Evolutionary conservation across 192 early-diverging fungal species (phyloP).

Genomic region (Paraglomus occultum): DNA sequence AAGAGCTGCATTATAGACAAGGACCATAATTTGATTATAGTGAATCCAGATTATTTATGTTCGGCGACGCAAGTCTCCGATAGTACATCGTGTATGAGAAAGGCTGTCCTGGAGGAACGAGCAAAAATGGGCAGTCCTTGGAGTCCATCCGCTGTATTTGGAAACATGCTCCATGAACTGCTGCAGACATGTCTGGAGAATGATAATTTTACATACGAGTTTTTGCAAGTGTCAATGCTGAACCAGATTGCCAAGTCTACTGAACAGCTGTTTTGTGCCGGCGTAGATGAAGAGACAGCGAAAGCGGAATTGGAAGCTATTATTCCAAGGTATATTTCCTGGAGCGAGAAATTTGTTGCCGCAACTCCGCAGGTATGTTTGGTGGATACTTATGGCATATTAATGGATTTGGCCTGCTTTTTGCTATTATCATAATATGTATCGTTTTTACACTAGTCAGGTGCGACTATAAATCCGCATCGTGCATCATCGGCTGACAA

Average conservation of each 20-base stretch:
- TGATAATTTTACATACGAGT: constrained; percentile 56
- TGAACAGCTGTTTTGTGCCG: constrained; percentile 70
- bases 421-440: neutral
- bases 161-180: constrained; percentile 80
- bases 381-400: neutral
- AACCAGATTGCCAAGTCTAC: constrained; percentile 51
- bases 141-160: constrained; percentile 62
- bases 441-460: constrained; percentile 29
- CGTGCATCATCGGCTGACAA: neutral
- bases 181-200: constrained; percentile 65
- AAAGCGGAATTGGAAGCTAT: neutral
- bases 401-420: neutral
- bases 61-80: constrained; percentile 75
- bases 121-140: constrained; percentile 44
- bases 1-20: constrained; percentile 57
- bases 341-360: constrained; percentile 42
- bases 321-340: neutral
- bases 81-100: constrained; percentile 73
- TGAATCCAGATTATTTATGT: constrained; percentile 82
- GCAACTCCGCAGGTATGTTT: neutral
- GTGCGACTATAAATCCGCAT: neutral
- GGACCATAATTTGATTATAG: constrained; percentile 56
- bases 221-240: constrained; percentile 49
- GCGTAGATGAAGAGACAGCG: constrained; percentile 47
- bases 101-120: constrained; percentile 72